These are phyloP conservation scores for Phytophthora boehmeriae DNA, from an alignment of 352 stramenopile species.

Conservation along the genomic window DNA sequence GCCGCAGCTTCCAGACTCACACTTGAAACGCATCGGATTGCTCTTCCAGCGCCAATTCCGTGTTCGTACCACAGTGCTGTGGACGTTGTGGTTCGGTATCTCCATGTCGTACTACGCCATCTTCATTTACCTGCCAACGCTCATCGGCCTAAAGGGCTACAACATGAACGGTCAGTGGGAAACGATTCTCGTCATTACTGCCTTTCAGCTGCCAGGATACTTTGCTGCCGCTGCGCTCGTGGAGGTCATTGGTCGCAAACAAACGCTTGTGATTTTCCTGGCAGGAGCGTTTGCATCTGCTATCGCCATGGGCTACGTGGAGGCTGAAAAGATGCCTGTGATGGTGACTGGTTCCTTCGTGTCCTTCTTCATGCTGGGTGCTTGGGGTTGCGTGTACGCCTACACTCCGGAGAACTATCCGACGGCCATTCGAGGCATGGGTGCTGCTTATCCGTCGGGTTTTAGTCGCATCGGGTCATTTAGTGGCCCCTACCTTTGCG, in stretches of 20 bases:
- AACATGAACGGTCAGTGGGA: constrained; percentile 62
- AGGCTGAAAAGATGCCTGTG: constrained; percentile 40
- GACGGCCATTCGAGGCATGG: constrained; percentile 71
- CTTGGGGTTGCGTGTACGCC: constrained; percentile 72
- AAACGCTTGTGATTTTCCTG: constrained; percentile 62
- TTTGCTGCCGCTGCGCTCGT: constrained; percentile 55
- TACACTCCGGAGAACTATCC: constrained; percentile 84
- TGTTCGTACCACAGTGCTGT: constrained; percentile 60
- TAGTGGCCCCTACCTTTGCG: constrained; percentile 64
- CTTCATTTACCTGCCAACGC: constrained; percentile 61
- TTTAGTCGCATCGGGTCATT: constrained; percentile 75
- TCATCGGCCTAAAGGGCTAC: constrained; percentile 65
- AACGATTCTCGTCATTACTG: constrained; percentile 65
- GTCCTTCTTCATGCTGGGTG: constrained; percentile 74
- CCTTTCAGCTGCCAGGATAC: constrained; percentile 70
- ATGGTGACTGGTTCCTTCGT: constrained; percentile 57
- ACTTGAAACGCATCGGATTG: constrained; percentile 56
- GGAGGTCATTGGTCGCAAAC: constrained; percentile 58
- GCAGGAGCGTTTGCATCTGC: constrained; percentile 48
- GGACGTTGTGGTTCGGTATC: constrained; percentile 72
- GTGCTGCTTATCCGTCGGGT: constrained; percentile 63
- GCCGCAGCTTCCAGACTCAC: constrained; percentile 45
- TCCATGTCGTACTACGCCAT: constrained; percentile 78
- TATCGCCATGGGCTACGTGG: constrained; percentile 69
- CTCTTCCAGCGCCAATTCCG: constrained; percentile 60